Evolutionary conservation across 2,329 filamentous ascomycete genomes (phyloP).

Genomic region (Simplicillium aogashimaense): DNA sequence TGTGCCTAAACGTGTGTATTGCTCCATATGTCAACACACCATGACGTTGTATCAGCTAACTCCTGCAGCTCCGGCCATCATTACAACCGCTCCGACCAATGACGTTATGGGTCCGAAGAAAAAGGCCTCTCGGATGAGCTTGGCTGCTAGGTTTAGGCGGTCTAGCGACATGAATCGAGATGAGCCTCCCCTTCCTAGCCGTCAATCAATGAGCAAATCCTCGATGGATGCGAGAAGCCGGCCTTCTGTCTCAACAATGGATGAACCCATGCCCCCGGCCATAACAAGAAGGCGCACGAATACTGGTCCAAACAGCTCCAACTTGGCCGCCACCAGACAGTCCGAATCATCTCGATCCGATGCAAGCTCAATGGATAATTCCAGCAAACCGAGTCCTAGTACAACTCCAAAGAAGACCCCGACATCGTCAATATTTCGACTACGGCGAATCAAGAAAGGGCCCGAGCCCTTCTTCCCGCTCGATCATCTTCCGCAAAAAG

Average conservation of each 20-base stretch:
- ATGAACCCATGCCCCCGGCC: slow-evolving; percentile 40
- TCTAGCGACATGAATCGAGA: slow-evolving; percentile 36
- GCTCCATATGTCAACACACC: slow-evolving; percentile 3
- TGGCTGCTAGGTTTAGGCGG: slow-evolving; percentile 41
- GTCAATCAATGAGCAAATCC: slow-evolving; percentile 20
- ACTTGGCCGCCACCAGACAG: slow-evolving; percentile 33
- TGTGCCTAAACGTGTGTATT: slow-evolving; percentile 43
- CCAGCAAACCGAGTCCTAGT: slow-evolving; percentile 47
- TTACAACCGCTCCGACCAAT: slow-evolving; percentile 82
- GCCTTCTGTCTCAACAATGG: slow-evolving; percentile 30
- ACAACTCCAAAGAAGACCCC: slow-evolving; percentile 50
- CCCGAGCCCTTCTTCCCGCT: slow-evolving; percentile 74
- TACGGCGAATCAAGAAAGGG: slow-evolving; percentile 68
- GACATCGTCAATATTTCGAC: slow-evolving; percentile 68
- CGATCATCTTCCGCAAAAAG: slow-evolving; percentile 71
- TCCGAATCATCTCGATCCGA: slow-evolving; percentile 83
- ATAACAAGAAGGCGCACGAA: slow-evolving; percentile 17
- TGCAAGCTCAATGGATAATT: slow-evolving; percentile 64
- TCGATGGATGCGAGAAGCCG: slow-evolving; percentile 32
- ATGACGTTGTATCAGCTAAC: slow-evolving; percentile 16
- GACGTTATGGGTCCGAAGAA: slow-evolving; percentile 44
- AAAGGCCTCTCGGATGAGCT: slow-evolving; percentile 44
- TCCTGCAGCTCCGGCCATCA: slow-evolving; percentile 58
- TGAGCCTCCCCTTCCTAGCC: slow-evolving; percentile 4
- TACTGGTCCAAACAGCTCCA: slow-evolving; percentile 33